Conservation (phyloP, 1,284 basidiomycete species). For the Sutorius eximius region DNA sequence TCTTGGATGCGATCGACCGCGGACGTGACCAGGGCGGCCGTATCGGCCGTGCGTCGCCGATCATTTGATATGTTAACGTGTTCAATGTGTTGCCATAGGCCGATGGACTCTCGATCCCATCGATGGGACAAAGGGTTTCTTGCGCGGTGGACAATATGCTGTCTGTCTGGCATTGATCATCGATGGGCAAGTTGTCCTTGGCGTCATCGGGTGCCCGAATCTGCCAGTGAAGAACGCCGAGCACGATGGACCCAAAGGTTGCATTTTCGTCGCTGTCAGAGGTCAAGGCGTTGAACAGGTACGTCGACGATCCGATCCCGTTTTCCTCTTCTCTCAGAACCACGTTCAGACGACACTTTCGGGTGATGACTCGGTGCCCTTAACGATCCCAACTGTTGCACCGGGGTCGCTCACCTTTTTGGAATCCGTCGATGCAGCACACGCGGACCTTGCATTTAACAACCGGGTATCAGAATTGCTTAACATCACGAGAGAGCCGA, state of each 20-base stretch:
- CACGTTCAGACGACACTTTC: slow-evolving; percentile 42
- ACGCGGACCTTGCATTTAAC: slow-evolving; percentile 88
- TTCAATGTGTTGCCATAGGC: slow-evolving; percentile 41
- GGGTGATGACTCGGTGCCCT: slow-evolving; percentile 43
- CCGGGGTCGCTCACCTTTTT: slow-evolving; percentile 69
- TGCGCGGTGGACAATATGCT: slow-evolving; percentile 95
- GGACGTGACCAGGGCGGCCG: slow-evolving; percentile 81
- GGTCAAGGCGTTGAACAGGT: slow-evolving; percentile 84
- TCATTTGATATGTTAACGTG: background rate
- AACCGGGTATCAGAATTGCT: slow-evolving; percentile 72
- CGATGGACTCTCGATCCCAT: slow-evolving; percentile 94
- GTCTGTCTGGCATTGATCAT: slow-evolving; percentile 93
- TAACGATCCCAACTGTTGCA: slow-evolving; percentile 48
- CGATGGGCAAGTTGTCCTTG: slow-evolving; percentile 81
- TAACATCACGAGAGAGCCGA: slow-evolving; percentile 62
- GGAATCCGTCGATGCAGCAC: slow-evolving; percentile 92
- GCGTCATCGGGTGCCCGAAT: slow-evolving; percentile 96
- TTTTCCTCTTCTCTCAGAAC: background rate
- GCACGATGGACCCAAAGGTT: slow-evolving; percentile 67
- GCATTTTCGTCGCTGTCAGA: slow-evolving; percentile 80
- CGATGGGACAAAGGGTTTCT: slow-evolving; percentile 93
- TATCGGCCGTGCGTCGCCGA: slow-evolving; percentile 66
- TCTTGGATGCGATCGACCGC: slow-evolving; percentile 85
- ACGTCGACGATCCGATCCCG: slow-evolving; percentile 9
- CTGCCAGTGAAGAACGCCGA: slow-evolving; percentile 60